Base-by-base conservation (phyloP, 2,329 filamentous ascomycete genomes). In the Fusarium globosum region DNA sequence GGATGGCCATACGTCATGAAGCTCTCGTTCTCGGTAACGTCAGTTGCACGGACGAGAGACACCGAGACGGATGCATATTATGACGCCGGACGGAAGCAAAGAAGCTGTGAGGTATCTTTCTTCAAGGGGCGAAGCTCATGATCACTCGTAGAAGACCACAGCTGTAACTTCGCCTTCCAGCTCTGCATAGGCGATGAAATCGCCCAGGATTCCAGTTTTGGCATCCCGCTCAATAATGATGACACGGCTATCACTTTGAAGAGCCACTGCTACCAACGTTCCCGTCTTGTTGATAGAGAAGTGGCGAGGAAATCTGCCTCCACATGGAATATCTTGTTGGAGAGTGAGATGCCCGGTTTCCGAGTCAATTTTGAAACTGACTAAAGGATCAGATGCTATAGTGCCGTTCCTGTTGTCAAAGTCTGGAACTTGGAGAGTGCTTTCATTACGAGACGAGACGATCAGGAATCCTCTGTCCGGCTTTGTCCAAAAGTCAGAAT, bases 221-320 rank as follows among this genome's bases (percentile, higher is more conserved):
- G 86, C 82, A 80, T 94, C 86, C 11, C 93, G 85, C 75, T 83
- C 79, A 53, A 93, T 87, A 56, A 95, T 81, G 12, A 88, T 88
- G 4, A 94, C 88, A 36, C 87, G 88, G 38, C 86, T 83, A 57
- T 89, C 89, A 21, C 82, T 81, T 81, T 94, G 91, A 72, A 93
- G 85, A 1, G 87, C 92, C 35, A 94, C 88, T 3, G 91, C 92
- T 7, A 94, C 82, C 66, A 92, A 81, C 61, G 86, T 86, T 2
- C 92, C 93, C 16, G 86, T 87, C 69, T 85, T 86, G 80, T 92
- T 94, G 64, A 94, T 82, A 57, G 86, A 88, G 80, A 94, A 92
- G 45, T 92, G 91, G 28, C 93, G 87, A 1, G 93, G 93, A 62
- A 86, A 88, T 13, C 83, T 80, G 6, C 93, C 93, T 55, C 91